Evolutionary conservation across 305 asterid species (phyloP).

Genomic region (Fraxinus sp.): DNA sequence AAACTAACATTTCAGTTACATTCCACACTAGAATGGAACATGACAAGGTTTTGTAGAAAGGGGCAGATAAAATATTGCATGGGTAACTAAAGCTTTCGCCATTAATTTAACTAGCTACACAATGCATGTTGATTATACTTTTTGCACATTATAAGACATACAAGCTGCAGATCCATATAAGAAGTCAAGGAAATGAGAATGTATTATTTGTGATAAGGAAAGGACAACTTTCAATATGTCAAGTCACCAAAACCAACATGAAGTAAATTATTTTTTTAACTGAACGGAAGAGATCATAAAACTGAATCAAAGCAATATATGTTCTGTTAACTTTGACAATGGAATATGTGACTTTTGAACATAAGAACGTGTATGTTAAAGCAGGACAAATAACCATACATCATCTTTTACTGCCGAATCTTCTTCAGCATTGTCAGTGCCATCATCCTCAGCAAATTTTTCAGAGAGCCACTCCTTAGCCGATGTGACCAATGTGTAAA

Average conservation of each 20-base stretch:
- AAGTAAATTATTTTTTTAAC: neutral
- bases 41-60: neutral
- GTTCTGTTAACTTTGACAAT: neutral
- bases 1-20: neutral
- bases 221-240: neutral
- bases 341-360: neutral
- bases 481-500: constrained; percentile 83
- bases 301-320: neutral
- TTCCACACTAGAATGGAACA: neutral
- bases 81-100: neutral
- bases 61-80: neutral
- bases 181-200: neutral
- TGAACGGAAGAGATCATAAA: neutral
- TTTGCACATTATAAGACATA: neutral
- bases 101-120: neutral
- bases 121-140: constrained; percentile 5
- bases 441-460: constrained; percentile 70
- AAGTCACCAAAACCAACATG: constrained; percentile 15
- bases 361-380: constrained; percentile 7
- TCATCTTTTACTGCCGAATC: constrained; percentile 75
- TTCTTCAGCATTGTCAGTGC: constrained; percentile 45
- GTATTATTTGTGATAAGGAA: neutral
- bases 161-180: neutral
- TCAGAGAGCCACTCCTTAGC: constrained; percentile 98
- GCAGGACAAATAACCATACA: constrained; percentile 33